Conservation (phyloP, 768 basidiomycete species). For the Sarcomyxa edulis region DNA sequence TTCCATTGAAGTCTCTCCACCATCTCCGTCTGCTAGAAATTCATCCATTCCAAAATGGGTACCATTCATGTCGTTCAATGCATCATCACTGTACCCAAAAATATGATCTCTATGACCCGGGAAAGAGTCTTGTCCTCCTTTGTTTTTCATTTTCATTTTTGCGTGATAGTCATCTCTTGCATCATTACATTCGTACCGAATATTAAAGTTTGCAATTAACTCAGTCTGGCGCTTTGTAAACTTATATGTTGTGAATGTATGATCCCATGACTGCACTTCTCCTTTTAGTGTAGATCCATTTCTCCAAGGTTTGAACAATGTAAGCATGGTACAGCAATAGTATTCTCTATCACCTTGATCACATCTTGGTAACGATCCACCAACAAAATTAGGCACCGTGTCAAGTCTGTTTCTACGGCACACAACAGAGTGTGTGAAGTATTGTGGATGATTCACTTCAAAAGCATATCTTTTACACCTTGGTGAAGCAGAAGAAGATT, state of each 20-base stretch:
- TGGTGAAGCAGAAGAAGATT: no score
- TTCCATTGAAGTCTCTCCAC: no score
- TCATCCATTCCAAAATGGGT: no score
- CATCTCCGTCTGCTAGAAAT: no score
- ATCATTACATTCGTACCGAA: slow-evolving; percentile 22
- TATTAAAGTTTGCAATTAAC: slow-evolving; percentile 19
- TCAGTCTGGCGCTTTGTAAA: slow-evolving; percentile 10
- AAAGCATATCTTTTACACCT: no score
- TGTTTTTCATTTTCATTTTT: background rate
- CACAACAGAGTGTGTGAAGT: no score
- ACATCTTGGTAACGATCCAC: slow-evolving; percentile 18
- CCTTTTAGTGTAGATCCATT: slow-evolving; percentile 19
- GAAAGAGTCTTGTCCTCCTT: no score
- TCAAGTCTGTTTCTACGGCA: no score
- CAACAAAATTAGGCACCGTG: slow-evolving; percentile 28
- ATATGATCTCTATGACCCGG: no score
- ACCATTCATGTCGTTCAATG: no score
- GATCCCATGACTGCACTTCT: slow-evolving; percentile 14
- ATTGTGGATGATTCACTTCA: no score
- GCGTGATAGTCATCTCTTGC: slow-evolving; percentile 18
- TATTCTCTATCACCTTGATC: slow-evolving; percentile 26
- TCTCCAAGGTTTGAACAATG: slow-evolving; percentile 28
- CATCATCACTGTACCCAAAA: no score
- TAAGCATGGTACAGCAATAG: slow-evolving; percentile 26
- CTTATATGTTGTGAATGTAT: slow-evolving; percentile 10